phyloP scores from a whole-genome alignment of 495 filamentous ascomycete species.

The Podospora pseudoanserina region DNA sequence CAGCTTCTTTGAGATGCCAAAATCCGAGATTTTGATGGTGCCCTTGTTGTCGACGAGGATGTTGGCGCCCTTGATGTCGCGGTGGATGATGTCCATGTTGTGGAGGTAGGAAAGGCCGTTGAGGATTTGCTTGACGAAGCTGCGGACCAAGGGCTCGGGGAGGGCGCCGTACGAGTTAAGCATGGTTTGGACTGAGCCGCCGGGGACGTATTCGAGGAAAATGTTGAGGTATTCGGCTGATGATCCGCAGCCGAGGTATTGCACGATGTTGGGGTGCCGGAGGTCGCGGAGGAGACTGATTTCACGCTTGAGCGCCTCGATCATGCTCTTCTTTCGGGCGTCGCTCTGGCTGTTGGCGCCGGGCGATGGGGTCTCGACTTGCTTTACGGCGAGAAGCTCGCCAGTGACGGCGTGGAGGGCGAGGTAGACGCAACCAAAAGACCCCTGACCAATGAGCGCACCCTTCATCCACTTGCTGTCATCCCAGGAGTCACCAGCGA shows the following conservation, averaged over 20 bases:
- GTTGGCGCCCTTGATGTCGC: constrained; percentile 98
- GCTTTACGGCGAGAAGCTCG: constrained; percentile 97
- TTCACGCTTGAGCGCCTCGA: constrained; percentile 92
- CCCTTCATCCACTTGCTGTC: constrained; percentile 99
- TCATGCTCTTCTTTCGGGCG: constrained; percentile 93
- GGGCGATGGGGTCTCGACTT: constrained; percentile 87
- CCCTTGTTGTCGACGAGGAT: constrained; percentile 99
- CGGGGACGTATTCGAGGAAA: constrained; percentile 98
- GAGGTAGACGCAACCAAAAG: constrained; percentile 94
- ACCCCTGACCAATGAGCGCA: constrained; percentile 92
- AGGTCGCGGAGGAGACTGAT: constrained; percentile 92
- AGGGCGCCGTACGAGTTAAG: constrained; percentile 96
- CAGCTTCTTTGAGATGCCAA: constrained; percentile 89
- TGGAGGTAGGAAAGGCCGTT: constrained; percentile 94
- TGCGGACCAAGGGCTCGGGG: constrained; percentile 88
- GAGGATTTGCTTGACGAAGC: constrained; percentile 95
- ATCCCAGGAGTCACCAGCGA: constrained; percentile 89
- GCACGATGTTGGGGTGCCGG: constrained; percentile 95
- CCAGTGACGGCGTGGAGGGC: constrained; percentile 96
- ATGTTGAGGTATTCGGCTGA: constrained; percentile 95
- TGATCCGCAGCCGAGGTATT: constrained; percentile 90
- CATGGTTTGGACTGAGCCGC: constrained; percentile 96
- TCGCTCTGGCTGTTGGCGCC: constrained; percentile 76
- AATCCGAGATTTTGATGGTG: constrained; percentile 98
- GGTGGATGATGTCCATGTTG: constrained; percentile 92